phyloP scores from a whole-genome alignment of 495 filamentous ascomycete genomes.

The Podospora appendiculata region DNA sequence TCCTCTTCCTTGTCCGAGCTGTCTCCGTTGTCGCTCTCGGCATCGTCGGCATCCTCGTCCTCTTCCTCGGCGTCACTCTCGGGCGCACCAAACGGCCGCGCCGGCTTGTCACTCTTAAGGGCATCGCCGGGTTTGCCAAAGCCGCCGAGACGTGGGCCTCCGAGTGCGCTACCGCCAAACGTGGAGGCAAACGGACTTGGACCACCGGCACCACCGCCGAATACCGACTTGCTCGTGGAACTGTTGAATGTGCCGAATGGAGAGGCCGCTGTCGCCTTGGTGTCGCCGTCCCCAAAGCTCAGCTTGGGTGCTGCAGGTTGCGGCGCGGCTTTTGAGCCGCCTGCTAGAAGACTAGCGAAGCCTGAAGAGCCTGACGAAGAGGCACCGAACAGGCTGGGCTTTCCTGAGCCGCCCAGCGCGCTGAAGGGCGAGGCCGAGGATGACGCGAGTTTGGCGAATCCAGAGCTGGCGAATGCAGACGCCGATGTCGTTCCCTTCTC shows the following conservation, averaged over 20 bases:
- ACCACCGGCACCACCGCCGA: slow-evolving; percentile 21
- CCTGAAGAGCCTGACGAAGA: slow-evolving; percentile 25
- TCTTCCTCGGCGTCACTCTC: slow-evolving; percentile 54
- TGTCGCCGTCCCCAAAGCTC: slow-evolving; percentile 19
- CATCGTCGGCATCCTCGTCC: slow-evolving; percentile 35
- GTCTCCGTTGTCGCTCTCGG: slow-evolving; percentile 23
- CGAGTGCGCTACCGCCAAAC: slow-evolving; percentile 48
- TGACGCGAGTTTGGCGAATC: slow-evolving; percentile 42
- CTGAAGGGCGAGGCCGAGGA: slow-evolving; percentile 39
- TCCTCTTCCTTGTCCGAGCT: slow-evolving; percentile 35
- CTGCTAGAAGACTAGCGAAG: slow-evolving; percentile 16
- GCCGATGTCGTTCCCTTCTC: slow-evolving; percentile 24
- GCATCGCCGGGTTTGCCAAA: slow-evolving; percentile 61
- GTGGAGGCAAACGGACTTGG: slow-evolving; percentile 40
- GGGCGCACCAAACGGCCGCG: slow-evolving; percentile 65
- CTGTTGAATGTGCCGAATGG: slow-evolving; percentile 19
- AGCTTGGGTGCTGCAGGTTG: slow-evolving; percentile 20
- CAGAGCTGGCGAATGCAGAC: slow-evolving; percentile 42
- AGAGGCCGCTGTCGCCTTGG: slow-evolving; percentile 8
- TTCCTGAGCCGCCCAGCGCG: slow-evolving; percentile 17
- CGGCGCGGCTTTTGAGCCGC: slow-evolving; percentile 18
- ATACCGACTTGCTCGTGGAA: slow-evolving; percentile 29
- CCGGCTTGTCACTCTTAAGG: slow-evolving; percentile 49
- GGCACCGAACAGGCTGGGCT: slow-evolving; percentile 33
- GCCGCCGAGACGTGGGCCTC: slow-evolving; percentile 46